Base-by-base conservation (phyloP, 495 filamentous ascomycete species). In the Glarea lozoyensis region DNA sequence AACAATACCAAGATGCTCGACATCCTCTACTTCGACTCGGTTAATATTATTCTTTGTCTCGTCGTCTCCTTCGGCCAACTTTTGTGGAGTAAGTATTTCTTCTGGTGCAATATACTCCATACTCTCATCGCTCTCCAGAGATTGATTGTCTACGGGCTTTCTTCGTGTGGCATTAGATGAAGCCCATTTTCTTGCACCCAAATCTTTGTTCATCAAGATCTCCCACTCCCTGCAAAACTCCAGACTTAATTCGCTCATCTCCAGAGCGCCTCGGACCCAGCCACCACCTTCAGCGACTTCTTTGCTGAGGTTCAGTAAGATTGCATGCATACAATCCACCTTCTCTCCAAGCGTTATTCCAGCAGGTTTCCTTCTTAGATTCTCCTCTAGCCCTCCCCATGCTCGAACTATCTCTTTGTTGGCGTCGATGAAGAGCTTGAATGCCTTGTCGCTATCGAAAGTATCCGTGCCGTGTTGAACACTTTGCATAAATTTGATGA, bases 311-410 rank as follows among this genome's bases (percentile, higher is more conserved):
- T 7, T 19, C 10, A 37, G 4, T 6, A 20, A 19, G n/a, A 37
- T 37, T 3, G 35, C 35, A 21, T 37, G 35, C 9, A 37, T 37
- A 19, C 35, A 37, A 37, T 37, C 35, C 4, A 37, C 35, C 15
- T 37, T 21, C 35, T 37, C 35, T 7, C 4, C 10, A 11, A 37
- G 11, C 10, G 17, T 6, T 4, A 6, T 6, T 37, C 18, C 18
- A n/a, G 10, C 4, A n/a, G 7, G 35, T 16, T 19, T 19, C 17
- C 16, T 19, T 9, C 19, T 20, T 4, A 20, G 15, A 5, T 21
- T 19, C 19, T n/a, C 35, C 4, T 37, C 17, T 20, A 37, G 35
- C 6, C 4, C 15, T 6, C 5, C 17, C 35, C 35, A 37, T 6
- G 16, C 15, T 19, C 5, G 4, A 19, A 37, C 35, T 20, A 37